Base-by-base conservation (phyloP, 345 rosid genomes). In the Hibiscus mutabilis region DNA sequence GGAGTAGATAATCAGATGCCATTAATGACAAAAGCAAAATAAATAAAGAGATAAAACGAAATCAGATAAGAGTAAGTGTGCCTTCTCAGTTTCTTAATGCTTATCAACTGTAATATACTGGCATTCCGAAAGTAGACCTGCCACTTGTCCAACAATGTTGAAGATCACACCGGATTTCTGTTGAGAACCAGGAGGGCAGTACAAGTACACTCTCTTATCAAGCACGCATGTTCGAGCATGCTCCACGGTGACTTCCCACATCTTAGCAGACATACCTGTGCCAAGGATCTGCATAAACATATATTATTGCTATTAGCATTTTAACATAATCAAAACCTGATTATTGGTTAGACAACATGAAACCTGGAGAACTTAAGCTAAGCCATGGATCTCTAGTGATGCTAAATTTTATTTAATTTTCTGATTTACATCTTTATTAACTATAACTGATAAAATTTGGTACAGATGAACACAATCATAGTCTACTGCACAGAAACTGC, bases 201-300 rank as follows among this genome's bases (percentile, higher is more conserved):
- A 89, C 68, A 87, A 76, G 76, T 81, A 82, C 21, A 86, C 75
- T 69, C 84, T 89, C 77, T 82, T 88, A 79, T 95, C 97, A 57
- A 95, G 81, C 47, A 80, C 81, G 72, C 98, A 95, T 0, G 97
- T 86, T 56, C 81, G 84, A 63, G 99, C 96, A 81, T 95, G 99
- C 71, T 92, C 97, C 58, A 90, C 76, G 0, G 96, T 89, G 56
- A 92, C 87, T 72, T 95, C 99, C 98, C 99, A 95, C 98, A 90
- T 95, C 86, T 92, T 95, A 46, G 97, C 86, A 70, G 99, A 95
- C 99, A 95, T 95, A 22, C 99, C 99, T 3, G 97, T 84, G 68
- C 99, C 99, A 52, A 95, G 94, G 77, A 92, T 84, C 99, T 95
- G 84, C 81, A 80, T 18, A 75, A 27, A 61, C 12, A 66, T 58